A percentile compares a stretch with the other conserved stretches of the same genome.
These are phyloP conservation scores for Thozetella sp. DNA, from an alignment of 495 filamentous ascomycete species.

Conservation along the genomic window DNA sequence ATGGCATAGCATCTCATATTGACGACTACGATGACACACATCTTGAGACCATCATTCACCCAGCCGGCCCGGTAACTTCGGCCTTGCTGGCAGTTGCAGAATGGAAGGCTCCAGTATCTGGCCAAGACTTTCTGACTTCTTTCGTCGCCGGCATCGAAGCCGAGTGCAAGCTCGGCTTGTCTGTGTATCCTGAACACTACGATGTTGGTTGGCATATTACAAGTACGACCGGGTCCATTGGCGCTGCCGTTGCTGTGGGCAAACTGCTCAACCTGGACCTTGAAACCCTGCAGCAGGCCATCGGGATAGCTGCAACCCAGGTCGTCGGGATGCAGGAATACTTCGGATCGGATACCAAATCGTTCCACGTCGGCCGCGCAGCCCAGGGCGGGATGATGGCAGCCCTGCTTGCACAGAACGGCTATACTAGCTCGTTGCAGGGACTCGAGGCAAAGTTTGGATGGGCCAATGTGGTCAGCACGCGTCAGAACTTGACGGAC, in stretches of 20 bases:
- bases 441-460: conserved; percentile 55
- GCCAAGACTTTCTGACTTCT: conserved; percentile 46
- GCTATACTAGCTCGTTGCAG: conserved; percentile 45
- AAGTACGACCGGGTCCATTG: conserved; percentile 50
- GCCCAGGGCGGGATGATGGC: conserved; percentile 53
- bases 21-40: conserved; percentile 63
- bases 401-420: conserved; percentile 44
- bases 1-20: conserved; percentile 56
- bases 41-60: conserved; percentile 58
- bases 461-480: conserved; percentile 54
- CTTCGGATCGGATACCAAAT: conserved; percentile 60
- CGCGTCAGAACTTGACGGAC: too few relatives aligned
- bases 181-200: conserved; percentile 56
- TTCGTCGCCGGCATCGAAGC: conserved; percentile 53
- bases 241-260: conserved; percentile 50
- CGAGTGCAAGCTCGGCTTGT: conserved; percentile 49
- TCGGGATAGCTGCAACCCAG: conserved; percentile 54
- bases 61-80: conserved; percentile 49
- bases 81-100: conserved; percentile 51
- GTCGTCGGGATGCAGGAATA: conserved; percentile 52
- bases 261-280: conserved; percentile 38
- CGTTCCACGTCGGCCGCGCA: conserved; percentile 55
- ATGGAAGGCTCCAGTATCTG: conserved; percentile 33
- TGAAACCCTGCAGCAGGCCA: conserved; percentile 46
- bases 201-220: conserved; percentile 57